Percentiles rank a stretch among this genome's conserved stretches.
phyloP scores from a whole-genome alignment of 23 red algal genomes.

The Gracilaria gracilis region DNA sequence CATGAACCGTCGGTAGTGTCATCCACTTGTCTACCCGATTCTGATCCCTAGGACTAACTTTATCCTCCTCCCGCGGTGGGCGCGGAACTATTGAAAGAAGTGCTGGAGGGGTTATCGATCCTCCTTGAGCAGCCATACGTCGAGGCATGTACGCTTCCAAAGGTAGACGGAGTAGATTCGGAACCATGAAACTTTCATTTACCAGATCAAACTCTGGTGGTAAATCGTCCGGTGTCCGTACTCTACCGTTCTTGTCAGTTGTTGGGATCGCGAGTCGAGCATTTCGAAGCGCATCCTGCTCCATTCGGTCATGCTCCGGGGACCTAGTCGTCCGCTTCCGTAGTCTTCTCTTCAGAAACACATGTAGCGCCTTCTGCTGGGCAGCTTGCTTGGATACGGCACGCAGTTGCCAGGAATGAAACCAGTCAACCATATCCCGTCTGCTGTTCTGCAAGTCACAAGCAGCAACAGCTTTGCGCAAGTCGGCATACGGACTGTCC shows the following conservation, averaged over 20 bases:
- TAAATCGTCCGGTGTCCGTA: background rate
- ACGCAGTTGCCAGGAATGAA: constrained; percentile 73
- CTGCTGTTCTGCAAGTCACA: constrained; percentile 27
- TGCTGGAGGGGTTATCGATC: background rate
- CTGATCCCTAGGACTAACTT: background rate
- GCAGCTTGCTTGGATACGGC: constrained; percentile 67
- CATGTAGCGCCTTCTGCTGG: constrained; percentile 70
- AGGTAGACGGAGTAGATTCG: constrained; percentile 59
- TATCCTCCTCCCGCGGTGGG: background rate
- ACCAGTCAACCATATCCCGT: constrained; percentile 60
- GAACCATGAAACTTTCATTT: constrained; percentile 43
- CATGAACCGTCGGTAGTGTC: constrained; percentile 26
- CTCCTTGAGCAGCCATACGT: constrained; percentile 24
- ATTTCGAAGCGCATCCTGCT: constrained; percentile 71
- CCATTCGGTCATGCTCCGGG: constrained; percentile 57
- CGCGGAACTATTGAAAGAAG: constrained; percentile 26
- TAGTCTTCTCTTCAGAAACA: constrained; percentile 58
- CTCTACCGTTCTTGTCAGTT: constrained; percentile 20
- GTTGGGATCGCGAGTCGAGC: constrained; percentile 34
- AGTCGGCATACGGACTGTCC: constrained; percentile 51
- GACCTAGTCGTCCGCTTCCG: constrained; percentile 51
- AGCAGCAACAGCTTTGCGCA: constrained; percentile 28
- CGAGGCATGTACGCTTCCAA: constrained; percentile 72
- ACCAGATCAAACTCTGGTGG: constrained; percentile 10
- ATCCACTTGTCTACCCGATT: background rate